A percentile compares a stretch with the other conserved stretches of the same genome.
phyloP scores from a whole-genome alignment of 2,329 filamentous ascomycete species.

The Trichoderma harzianum region DNA sequence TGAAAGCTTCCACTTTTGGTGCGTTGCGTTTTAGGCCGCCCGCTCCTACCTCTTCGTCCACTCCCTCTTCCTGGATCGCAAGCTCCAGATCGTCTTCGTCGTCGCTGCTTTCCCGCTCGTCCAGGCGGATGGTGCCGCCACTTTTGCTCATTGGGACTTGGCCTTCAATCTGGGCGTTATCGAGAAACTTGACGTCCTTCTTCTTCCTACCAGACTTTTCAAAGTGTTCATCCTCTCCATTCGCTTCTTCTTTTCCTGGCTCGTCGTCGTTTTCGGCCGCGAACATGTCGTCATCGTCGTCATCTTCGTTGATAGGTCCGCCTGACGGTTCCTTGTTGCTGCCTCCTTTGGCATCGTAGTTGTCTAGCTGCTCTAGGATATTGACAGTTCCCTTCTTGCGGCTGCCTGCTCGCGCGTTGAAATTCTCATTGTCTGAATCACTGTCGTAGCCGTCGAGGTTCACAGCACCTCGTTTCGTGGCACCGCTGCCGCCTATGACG shows the following conservation, averaged over 20 bases:
- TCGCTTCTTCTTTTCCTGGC: slow-evolving; percentile 31
- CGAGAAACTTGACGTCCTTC: slow-evolving; percentile 60
- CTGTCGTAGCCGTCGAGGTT: slow-evolving; percentile 97
- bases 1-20: slow-evolving; percentile 93
- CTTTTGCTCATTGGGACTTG: slow-evolving; percentile 71
- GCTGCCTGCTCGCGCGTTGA: slow-evolving; percentile 68
- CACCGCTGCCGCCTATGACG: slow-evolving; percentile 76
- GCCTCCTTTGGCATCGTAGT: slow-evolving; percentile 47
- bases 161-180: slow-evolving; percentile 67
- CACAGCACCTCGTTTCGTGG: slow-evolving; percentile 86
- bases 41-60: slow-evolving; percentile 87
- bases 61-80: slow-evolving; percentile 68
- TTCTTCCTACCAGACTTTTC: slow-evolving; percentile 53
- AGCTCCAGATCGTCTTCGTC: slow-evolving; percentile 67
- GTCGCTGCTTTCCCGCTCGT: slow-evolving; percentile 54
- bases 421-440: slow-evolving; percentile 88
- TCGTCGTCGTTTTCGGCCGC: slow-evolving; percentile 60
- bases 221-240: slow-evolving; percentile 26
- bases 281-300: slow-evolving; percentile 76
- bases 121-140: slow-evolving; percentile 66
- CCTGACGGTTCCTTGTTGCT: slow-evolving; percentile 31
- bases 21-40: slow-evolving; percentile 91
- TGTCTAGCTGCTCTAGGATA: slow-evolving; percentile 51
- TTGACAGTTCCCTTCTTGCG: slow-evolving; percentile 50
- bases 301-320: slow-evolving; percentile 30